Conservation (phyloP, 2,329 filamentous ascomycete genomes). For the Neurospora sp. region DNA sequence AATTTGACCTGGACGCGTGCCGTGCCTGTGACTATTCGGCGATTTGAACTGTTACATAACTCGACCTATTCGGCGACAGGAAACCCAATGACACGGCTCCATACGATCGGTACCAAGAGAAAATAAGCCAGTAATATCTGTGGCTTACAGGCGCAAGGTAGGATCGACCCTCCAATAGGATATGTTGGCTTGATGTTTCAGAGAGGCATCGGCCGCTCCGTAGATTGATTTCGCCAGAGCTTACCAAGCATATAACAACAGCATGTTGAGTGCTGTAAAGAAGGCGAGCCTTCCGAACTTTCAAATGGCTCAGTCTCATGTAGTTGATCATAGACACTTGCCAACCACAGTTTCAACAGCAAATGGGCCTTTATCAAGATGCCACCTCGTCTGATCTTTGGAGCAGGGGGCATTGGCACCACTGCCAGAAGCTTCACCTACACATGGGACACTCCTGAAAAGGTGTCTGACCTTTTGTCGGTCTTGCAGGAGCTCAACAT, state of each 20-base stretch:
- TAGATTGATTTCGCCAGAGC: background rate
- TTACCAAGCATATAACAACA: background rate
- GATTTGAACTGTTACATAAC: too few species aligned
- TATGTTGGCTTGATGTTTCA: background rate
- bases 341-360: background rate
- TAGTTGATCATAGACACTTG: background rate
- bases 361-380: background rate
- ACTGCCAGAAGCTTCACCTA: conserved; percentile 11
- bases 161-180: background rate
- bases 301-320: background rate
- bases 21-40: too few species aligned
- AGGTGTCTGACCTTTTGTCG: conserved; percentile 10
- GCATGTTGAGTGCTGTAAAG: background rate
- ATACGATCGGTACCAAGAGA: background rate
- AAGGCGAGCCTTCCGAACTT: background rate
- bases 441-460: conserved; percentile 15
- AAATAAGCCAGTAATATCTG: background rate
- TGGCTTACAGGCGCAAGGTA: background rate
- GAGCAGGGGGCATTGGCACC: conserved; percentile 15
- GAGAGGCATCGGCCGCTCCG: background rate
- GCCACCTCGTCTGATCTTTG: conserved; percentile 14
- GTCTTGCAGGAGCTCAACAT: conserved; percentile 11
- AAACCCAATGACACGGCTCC: background rate
- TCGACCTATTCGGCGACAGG: background rate
- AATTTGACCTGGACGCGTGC: too few species aligned